Conservation (phyloP, 2,329 filamentous ascomycete genomes). For the Hansfordia pulvinata region DNA sequence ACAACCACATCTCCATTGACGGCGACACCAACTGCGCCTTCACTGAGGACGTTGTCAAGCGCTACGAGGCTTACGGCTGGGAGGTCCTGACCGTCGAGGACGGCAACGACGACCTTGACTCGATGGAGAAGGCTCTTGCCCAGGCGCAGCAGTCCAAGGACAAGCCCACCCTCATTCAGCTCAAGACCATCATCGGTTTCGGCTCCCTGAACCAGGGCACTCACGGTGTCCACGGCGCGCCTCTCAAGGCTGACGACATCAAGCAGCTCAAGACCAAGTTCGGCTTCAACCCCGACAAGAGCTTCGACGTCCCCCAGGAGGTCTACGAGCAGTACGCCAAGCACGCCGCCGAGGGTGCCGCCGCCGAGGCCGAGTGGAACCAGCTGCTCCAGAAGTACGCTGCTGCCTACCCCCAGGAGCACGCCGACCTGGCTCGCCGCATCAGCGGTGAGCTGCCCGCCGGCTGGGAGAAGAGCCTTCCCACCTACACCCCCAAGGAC, state of each 20-base stretch:
- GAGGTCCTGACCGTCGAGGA: constrained; percentile 74
- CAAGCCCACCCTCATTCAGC: constrained; percentile 95
- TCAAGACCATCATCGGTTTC: constrained; percentile 94
- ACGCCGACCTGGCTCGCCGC: constrained; percentile 70
- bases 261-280: constrained; percentile 90
- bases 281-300: constrained; percentile 89
- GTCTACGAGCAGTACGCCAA: constrained; percentile 87
- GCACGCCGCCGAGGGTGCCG: constrained; percentile 74
- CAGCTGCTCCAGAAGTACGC: constrained; percentile 79
- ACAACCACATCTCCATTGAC: constrained; percentile 95
- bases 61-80: constrained; percentile 97
- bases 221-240: constrained; percentile 88
- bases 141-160: constrained; percentile 77
- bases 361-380: constrained; percentile 90
- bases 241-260: constrained; percentile 88
- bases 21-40: constrained; percentile 93
- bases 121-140: constrained; percentile 78
- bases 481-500: constrained; percentile 79
- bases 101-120: constrained; percentile 77
- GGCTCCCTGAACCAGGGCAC: constrained; percentile 90
- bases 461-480: constrained; percentile 91
- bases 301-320: constrained; percentile 84
- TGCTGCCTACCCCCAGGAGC: constrained; percentile 62
- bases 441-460: constrained; percentile 74
- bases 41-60: constrained; percentile 90